These are phyloP conservation scores for Malus fusca DNA, from an alignment of 306 rosid species.

Conservation along the genomic window DNA sequence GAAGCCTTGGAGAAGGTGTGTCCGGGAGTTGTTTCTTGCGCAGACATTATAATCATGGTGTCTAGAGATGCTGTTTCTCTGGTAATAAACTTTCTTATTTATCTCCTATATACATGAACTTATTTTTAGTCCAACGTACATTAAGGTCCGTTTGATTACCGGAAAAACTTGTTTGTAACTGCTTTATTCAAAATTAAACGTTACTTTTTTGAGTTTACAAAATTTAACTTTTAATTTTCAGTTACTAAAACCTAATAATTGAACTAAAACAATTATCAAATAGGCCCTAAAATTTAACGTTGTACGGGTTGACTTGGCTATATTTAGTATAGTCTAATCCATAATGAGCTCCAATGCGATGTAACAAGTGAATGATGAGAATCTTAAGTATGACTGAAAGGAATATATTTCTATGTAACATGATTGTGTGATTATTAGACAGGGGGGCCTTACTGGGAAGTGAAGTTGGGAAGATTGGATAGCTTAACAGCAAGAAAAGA, in stretches of 20 bases:
- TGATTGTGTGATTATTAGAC: conserved; percentile 35
- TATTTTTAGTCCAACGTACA: not conserved
- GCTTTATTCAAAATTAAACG: not conserved
- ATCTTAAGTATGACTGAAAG: not conserved
- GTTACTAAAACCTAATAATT: not conserved
- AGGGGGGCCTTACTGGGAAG: conserved; percentile 91
- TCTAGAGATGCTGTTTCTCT: conserved; percentile 80
- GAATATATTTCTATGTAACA: not conserved
- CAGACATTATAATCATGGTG: conserved; percentile 82
- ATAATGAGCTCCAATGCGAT: not conserved
- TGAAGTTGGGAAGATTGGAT: conserved; percentile 76
- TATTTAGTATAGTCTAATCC: not conserved
- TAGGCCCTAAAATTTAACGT: no score
- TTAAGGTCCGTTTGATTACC: not conserved
- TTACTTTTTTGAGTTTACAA: not conserved
- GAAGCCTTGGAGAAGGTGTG: conserved; percentile 58
- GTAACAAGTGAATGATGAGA: not conserved
- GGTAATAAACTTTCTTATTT: conserved; percentile 19
- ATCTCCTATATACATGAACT: not conserved
- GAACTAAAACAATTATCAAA: not conserved
- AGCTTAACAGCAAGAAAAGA: conserved; percentile 65
- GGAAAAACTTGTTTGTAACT: no score
- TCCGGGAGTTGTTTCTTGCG: conserved; percentile 84
- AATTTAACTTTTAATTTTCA: not conserved
- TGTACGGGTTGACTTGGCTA: no score